Evolutionary conservation across 169 alveolate species (phyloP).

Genomic region (Eimeria zaria): DNA sequence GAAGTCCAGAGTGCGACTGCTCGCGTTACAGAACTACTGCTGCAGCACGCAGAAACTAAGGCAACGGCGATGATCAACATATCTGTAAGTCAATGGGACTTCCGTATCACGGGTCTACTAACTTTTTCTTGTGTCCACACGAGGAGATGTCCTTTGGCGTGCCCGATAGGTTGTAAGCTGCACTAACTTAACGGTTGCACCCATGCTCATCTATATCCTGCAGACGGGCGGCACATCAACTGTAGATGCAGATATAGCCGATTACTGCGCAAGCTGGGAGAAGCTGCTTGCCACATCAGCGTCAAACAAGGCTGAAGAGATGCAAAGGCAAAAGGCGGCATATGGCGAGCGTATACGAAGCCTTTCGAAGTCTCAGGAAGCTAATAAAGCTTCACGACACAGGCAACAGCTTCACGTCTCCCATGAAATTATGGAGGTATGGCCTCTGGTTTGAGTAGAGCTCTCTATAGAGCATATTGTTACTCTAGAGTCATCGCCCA

Average conservation of each 20-base stretch:
- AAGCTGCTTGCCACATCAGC: constrained; percentile 31
- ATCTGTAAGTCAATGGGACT: background rate
- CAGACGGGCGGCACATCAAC: constrained; percentile 39
- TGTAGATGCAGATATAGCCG: constrained; percentile 53
- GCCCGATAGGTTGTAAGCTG: background rate
- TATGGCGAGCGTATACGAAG: constrained; percentile 39
- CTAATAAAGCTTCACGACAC: background rate
- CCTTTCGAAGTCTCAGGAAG: constrained; percentile 60
- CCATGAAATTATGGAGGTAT: constrained; percentile 65
- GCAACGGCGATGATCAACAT: constrained; percentile 34
- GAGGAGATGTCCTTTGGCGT: background rate
- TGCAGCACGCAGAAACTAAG: constrained; percentile 60
- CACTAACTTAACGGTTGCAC: background rate
- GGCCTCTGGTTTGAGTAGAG: background rate
- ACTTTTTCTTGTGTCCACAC: background rate
- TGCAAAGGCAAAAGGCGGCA: constrained; percentile 31
- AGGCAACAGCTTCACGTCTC: constrained; percentile 64
- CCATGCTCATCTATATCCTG: constrained; percentile 1
- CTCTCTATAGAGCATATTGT: background rate
- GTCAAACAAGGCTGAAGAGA: constrained; percentile 24
- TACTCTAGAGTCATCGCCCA: background rate
- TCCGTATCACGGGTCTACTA: background rate
- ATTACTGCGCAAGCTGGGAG: constrained; percentile 65
- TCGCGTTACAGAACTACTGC: constrained; percentile 32
- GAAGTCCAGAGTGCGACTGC: constrained; percentile 46